A percentile compares a stretch with the other conserved stretches of the same genome.
Conservation (phyloP, 768 basidiomycete genomes). For the Exidia glandulosa region DNA sequence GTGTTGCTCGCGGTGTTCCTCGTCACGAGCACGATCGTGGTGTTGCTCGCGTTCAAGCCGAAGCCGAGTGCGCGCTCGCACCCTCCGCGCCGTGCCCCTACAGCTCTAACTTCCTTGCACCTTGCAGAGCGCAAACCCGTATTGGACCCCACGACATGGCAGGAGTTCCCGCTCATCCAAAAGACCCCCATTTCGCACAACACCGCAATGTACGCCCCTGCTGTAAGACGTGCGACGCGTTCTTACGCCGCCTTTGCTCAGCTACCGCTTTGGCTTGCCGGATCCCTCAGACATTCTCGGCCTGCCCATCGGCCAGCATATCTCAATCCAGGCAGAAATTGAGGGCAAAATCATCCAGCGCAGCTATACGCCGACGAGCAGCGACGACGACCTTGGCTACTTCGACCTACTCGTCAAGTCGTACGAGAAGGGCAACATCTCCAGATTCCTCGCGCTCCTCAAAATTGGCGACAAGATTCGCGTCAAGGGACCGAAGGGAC, state of each 20-base stretch:
- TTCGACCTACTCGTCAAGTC: slow-evolving; percentile 98
- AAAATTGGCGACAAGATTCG: slow-evolving; percentile 81
- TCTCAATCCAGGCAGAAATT: slow-evolving; percentile 82
- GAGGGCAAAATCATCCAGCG: slow-evolving; percentile 83
- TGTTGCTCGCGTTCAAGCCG: slow-evolving; percentile 3
- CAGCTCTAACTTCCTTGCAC: background rate
- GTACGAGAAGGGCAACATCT: slow-evolving; percentile 97
- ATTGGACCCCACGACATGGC: slow-evolving; percentile 67
- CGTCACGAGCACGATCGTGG: slow-evolving; percentile 1
- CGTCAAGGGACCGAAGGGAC: slow-evolving; percentile 94
- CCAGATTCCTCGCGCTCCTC: slow-evolving; percentile 68
- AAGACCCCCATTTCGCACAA: slow-evolving; percentile 87
- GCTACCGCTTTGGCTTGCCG: slow-evolving; percentile 88
- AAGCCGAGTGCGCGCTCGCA: slow-evolving; percentile 1
- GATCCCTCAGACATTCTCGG: slow-evolving; percentile 68
- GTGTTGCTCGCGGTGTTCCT: slow-evolving; percentile 5
- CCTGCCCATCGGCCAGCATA: slow-evolving; percentile 94
- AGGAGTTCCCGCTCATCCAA: slow-evolving; percentile 67
- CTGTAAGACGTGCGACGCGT: background rate
- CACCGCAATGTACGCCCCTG: slow-evolving; percentile 70
- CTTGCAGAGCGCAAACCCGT: slow-evolving; percentile 52
- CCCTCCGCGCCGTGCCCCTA: too few relatives aligned
- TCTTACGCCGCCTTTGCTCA: slow-evolving; percentile 19
- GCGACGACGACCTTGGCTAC: slow-evolving; percentile 84
- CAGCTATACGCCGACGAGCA: slow-evolving; percentile 92